Conservation (phyloP, 257 asterid genomes). For the Cynanchum wilfordii region DNA sequence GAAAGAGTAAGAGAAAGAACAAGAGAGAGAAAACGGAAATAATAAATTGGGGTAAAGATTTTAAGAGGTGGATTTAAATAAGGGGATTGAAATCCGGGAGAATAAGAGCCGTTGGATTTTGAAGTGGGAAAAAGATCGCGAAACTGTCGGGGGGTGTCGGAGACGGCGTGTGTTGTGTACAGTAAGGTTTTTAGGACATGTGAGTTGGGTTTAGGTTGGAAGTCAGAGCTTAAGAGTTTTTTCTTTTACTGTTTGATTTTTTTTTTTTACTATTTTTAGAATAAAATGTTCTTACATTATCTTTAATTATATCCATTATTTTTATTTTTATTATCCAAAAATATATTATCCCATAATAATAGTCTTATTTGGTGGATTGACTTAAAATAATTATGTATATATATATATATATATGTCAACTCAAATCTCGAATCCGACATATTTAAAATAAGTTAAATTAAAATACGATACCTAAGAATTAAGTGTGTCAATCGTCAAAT, state of each 20-base stretch:
- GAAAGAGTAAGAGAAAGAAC: background rate
- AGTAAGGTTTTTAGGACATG: background rate
- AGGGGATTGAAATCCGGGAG: conserved; percentile 24
- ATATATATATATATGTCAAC: too few species aligned
- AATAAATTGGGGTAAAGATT: background rate
- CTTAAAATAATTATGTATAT: too few species aligned
- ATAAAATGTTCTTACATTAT: too few species aligned
- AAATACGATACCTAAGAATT: too few species aligned
- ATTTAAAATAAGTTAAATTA: too few species aligned
- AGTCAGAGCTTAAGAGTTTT: background rate
- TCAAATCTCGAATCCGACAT: too few species aligned
- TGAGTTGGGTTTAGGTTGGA: conserved; percentile 25
- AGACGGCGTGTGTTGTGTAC: conserved; percentile 8
- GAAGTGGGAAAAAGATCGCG: background rate
- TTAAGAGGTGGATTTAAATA: conserved; percentile 29
- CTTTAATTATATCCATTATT: background rate
- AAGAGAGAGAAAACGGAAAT: background rate
- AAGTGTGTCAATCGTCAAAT: too few species aligned
- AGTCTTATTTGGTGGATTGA: too few species aligned
- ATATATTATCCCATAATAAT: too few species aligned
- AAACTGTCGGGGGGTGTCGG: conserved; percentile 25
- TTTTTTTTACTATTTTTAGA: too few species aligned
- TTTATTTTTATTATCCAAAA: too few species aligned
- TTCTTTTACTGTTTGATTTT: background rate
- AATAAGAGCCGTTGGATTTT: conserved; percentile 47